Evolutionary conservation across 2,329 filamentous ascomycete genomes (phyloP).

Genomic region (Diaporthe australafricana): DNA sequence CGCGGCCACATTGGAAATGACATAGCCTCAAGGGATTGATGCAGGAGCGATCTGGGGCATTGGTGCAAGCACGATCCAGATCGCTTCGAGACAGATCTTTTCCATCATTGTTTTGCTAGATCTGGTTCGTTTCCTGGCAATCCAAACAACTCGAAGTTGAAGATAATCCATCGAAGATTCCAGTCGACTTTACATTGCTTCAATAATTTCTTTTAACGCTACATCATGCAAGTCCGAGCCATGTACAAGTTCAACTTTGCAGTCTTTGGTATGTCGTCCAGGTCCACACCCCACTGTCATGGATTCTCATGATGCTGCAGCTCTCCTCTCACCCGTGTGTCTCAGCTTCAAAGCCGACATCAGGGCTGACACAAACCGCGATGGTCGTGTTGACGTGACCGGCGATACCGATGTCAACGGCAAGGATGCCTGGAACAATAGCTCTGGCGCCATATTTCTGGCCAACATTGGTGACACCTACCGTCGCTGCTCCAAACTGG

Average conservation of each 20-base stretch:
- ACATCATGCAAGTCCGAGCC: background rate
- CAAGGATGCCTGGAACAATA: background rate
- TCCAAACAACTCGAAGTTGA: no score
- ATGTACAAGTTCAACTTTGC: background rate
- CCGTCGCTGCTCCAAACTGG: background rate
- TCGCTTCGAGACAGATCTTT: no score
- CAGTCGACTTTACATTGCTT: no score
- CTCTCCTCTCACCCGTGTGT: background rate
- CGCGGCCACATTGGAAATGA: no score
- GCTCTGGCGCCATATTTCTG: background rate
- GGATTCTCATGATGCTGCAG: background rate
- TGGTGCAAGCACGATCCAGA: no score
- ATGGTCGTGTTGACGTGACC: background rate
- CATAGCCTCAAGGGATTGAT: no score
- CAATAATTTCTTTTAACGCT: no score
- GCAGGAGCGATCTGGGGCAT: no score
- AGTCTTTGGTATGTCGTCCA: background rate
- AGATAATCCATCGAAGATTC: no score
- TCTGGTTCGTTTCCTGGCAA: no score
- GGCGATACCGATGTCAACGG: background rate
- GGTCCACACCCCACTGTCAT: background rate
- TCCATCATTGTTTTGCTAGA: no score
- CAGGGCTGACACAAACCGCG: constrained; percentile 8
- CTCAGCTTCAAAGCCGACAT: background rate
- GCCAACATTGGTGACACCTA: background rate